Evolutionary conservation across 1,139 yeast species (phyloP).

Genomic region (Candida labiduridarum): DNA sequence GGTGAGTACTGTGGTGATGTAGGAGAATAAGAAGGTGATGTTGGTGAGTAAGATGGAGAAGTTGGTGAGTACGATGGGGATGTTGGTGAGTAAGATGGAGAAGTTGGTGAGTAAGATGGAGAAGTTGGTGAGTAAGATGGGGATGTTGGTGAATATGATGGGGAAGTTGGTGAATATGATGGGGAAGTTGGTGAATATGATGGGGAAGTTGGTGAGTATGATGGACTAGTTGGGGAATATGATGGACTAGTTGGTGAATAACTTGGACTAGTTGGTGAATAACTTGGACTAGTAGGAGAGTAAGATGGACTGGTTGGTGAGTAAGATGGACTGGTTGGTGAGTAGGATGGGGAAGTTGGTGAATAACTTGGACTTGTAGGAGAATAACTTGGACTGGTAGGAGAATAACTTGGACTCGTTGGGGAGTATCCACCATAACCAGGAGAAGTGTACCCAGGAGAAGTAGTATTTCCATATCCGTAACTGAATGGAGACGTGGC

Average conservation of each 20-base stretch:
- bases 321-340: slow-evolving; percentile 63
- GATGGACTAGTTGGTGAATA: slow-evolving; percentile 75
- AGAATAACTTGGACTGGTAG: slow-evolving; percentile 63
- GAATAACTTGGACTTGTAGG: slow-evolving; percentile 74
- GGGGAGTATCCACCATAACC: slow-evolving; percentile 52
- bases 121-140: slow-evolving; percentile 67
- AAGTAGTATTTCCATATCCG: slow-evolving; percentile 55
- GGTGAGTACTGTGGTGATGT: slow-evolving; percentile 80
- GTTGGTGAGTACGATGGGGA: slow-evolving; percentile 61
- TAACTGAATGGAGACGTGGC: slow-evolving; percentile 61
- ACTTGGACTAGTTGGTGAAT: slow-evolving; percentile 70
- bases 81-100: slow-evolving; percentile 59
- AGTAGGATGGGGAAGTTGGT: slow-evolving; percentile 66
- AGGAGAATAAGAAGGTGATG: slow-evolving; percentile 71
- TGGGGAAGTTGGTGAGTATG: slow-evolving; percentile 77
- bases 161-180: slow-evolving; percentile 59
- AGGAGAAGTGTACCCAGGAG: slow-evolving; percentile 64
- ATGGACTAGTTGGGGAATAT: slow-evolving; percentile 74
- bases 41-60: slow-evolving; percentile 66
- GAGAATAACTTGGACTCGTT: slow-evolving; percentile 65
- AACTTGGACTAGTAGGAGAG: slow-evolving; percentile 74
- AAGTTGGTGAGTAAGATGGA: slow-evolving; percentile 55
- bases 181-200: slow-evolving; percentile 55
- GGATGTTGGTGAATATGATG: slow-evolving; percentile 66
- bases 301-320: slow-evolving; percentile 76